Base-by-base conservation (phyloP, 2,329 filamentous ascomycete species). In the Gnomoniopsis smithogilvyi region DNA sequence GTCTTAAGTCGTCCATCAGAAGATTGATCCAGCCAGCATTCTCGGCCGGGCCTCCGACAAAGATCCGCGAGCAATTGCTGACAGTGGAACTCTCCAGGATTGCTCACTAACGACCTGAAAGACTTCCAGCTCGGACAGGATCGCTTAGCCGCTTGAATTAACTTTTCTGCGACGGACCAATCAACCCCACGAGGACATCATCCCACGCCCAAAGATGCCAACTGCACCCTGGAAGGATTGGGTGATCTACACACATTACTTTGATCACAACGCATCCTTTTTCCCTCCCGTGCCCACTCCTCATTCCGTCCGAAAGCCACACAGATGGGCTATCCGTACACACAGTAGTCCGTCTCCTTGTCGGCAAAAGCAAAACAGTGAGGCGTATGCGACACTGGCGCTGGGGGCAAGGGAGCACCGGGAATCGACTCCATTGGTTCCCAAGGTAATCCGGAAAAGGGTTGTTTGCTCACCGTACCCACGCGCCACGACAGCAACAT, bases 401-500 rank as follows among this genome's bases (percentile, higher is more conserved):
- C 45, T 6, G 8, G 19, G 17, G n/a, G 26, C 38, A 14, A 30
- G 26, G 14, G 11, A 33, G 12, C 26, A 21, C 30, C 52, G 43
- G 51, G 43, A 21, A 22, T 22, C 12, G 3, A 19, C 3, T 19
- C 52, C 34, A 54, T 47, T 54, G 52, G 30, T 36, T 33, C 41
- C n/a, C 43, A 54, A 33, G 43, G 43, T 12, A 36, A 47, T 26
- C 51, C n/a, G 24, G 24, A 15, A 12, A 10, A 34, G 17, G 6
- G 21, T 21, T 41, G 33, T 8, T 22, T n/a, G 15, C 52, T 54
- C 52, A 24, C 52, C 52, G 52, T 54, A 54, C 52, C 52, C 52
- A 54, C 41, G 26, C 26, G 26, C 26, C 26, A 30, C 51, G 43
- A n/a, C 30, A 45, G 24, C 12, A 8, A 17, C 11, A 21, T n/a